Evolutionary conservation across 768 basidiomycete genomes (phyloP), one percentile per base, ranked within the genome.

Genomic region (Russula earlei): DNA sequence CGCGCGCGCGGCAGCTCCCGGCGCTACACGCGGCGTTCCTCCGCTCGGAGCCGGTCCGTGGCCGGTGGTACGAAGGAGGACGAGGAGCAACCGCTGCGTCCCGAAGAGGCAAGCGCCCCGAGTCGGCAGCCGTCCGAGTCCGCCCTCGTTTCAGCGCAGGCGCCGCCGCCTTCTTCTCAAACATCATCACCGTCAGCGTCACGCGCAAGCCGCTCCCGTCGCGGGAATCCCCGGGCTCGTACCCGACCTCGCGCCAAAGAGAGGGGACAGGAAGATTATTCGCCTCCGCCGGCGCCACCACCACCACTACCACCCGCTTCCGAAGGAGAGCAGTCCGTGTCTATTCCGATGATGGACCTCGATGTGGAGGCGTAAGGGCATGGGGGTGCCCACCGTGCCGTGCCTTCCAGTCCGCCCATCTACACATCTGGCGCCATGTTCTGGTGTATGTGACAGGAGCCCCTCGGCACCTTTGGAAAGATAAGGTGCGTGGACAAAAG

Each of bases 311-410:
- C 29, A 10, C 29, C 2, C 10, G 29, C 27, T 29, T 20, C 52
- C 5, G 52, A 49, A 17, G 57, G 40, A 36, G 57, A 54, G 6
- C 47, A 40, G 34, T 7, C 52, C 41, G 66, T 71, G 2, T 68
- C 67, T 49, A 69, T 74, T 7, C 72, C 72, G 8, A 62, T 72
- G 8, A 62, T 72, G 62, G 72, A 74, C 45, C 53, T 65, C 17
- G 72, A 74, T 24, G 62, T 74, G 27, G 71, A 72, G 27, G 60
- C 65, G 31, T 69, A 63, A 8, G 12, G 12, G 24, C 9, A 27
- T 3, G 5, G 9, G n/a, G n/a, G n/a, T n/a, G n/a, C n/a, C n/a
- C n/a, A 27, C 17, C 11, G 37, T 6, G 15, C 27, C 25, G 8
- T 44, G 43, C 25, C 4, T n/a, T 11, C 8, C 45, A 52, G 29